A percentile compares a stretch with the other conserved stretches of the same genome.
Evolutionary conservation across 495 filamentous ascomycete genomes (phyloP).

Genomic region (Terfezia claveryi): DNA sequence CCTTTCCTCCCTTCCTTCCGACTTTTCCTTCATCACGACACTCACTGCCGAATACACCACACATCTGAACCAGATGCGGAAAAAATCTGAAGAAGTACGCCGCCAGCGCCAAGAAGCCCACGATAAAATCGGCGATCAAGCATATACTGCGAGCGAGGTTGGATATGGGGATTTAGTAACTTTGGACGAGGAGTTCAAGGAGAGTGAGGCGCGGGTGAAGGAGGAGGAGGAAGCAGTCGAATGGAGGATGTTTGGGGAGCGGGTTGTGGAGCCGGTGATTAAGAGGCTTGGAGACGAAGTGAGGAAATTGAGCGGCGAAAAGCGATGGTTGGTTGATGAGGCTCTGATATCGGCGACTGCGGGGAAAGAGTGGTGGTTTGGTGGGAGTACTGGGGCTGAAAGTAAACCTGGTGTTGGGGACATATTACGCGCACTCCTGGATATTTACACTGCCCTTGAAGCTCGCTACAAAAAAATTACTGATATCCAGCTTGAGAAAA

Average conservation of each 20-base stretch:
- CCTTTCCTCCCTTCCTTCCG: not conserved
- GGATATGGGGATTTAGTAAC: slow-evolving; percentile 16
- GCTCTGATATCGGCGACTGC: slow-evolving; percentile 3
- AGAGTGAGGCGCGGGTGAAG: slow-evolving; percentile 7
- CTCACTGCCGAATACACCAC: slow-evolving; percentile 8
- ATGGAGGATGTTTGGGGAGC: slow-evolving; percentile 12
- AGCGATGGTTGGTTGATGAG: slow-evolving; percentile 3
- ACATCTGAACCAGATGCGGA: slow-evolving; percentile 4
- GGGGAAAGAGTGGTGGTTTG: slow-evolving; percentile 15
- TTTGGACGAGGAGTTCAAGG: slow-evolving; percentile 14
- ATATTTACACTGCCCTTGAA: slow-evolving; percentile 16
- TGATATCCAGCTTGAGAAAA: slow-evolving; percentile 19
- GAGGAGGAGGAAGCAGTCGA: slow-evolving; percentile 13
- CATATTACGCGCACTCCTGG: slow-evolving; percentile 14
- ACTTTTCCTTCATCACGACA: slow-evolving; percentile 16
- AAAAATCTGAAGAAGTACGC: slow-evolving; percentile 10
- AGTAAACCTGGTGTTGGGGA: slow-evolving; percentile 6
- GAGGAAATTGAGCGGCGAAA: slow-evolving; percentile 13
- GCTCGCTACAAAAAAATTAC: slow-evolving; percentile 19
- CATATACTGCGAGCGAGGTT: slow-evolving; percentile 13
- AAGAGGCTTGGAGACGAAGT: slow-evolving; percentile 17
- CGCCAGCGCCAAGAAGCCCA: slow-evolving; percentile 9
- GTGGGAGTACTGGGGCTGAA: not conserved
- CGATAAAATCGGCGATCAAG: slow-evolving; percentile 1
- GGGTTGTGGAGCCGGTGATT: slow-evolving; percentile 15